These are phyloP conservation scores for Boletellus emodensis DNA, from an alignment of 768 basidiomycete species.

Conservation along the genomic window DNA sequence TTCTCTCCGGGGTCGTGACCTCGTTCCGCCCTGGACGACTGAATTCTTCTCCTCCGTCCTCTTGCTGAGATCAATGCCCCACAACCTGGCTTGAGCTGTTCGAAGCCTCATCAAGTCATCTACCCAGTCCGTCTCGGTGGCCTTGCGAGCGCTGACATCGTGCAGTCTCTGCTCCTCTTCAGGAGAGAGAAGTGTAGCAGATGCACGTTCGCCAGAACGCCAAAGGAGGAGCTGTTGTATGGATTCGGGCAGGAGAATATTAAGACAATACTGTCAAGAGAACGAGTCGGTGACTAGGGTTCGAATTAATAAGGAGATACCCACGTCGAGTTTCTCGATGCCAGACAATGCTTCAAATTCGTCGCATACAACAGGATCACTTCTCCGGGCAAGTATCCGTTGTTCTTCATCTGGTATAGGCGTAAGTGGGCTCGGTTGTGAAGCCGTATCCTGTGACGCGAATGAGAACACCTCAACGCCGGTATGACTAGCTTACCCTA, in stretches of 20 bases:
- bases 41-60: slow-evolving; percentile 21
- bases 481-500: slow-evolving; percentile 13
- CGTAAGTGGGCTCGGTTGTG: slow-evolving; percentile 22
- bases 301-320: slow-evolving; percentile 9
- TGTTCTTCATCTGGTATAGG: slow-evolving; percentile 12
- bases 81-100: slow-evolving; percentile 36
- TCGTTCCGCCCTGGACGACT: slow-evolving; percentile 24
- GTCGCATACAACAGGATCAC: slow-evolving; percentile 33
- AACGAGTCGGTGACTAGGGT: not conserved
- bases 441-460: slow-evolving; percentile 13
- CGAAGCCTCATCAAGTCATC: slow-evolving; percentile 49
- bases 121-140: slow-evolving; percentile 65
- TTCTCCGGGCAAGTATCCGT: not conserved
- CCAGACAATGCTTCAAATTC: slow-evolving; percentile 43
- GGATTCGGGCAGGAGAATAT: slow-evolving; percentile 69
- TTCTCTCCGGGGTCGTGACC: slow-evolving; percentile 25
- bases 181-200: slow-evolving; percentile 42
- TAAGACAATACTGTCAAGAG: slow-evolving; percentile 56
- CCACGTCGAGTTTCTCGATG: slow-evolving; percentile 51
- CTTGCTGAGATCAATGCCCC: slow-evolving; percentile 30
- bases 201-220: slow-evolving; percentile 57
- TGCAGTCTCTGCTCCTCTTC: slow-evolving; percentile 57
- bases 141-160: slow-evolving; percentile 42
- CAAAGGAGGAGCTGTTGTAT: slow-evolving; percentile 72
- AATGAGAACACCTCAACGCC: not conserved